phyloP scores from a whole-genome alignment of 495 filamentous ascomycete species.

The Choiromyces venosus region DNA sequence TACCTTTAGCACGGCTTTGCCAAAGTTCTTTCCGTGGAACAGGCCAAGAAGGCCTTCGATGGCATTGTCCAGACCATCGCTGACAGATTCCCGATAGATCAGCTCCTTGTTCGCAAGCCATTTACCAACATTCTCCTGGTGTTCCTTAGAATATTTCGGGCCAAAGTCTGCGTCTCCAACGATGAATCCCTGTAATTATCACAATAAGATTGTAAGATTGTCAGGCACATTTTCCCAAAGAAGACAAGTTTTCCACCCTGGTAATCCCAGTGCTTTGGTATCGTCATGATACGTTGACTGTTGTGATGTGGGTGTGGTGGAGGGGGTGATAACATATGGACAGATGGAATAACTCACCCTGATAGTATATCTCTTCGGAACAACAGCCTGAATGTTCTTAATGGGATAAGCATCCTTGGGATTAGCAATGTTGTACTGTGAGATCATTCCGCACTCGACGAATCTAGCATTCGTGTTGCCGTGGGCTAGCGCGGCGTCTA shows the following conservation, averaged over 20 bases:
- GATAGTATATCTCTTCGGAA: constrained; percentile 49
- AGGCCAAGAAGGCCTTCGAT: constrained; percentile 79
- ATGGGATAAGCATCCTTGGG: constrained; percentile 59
- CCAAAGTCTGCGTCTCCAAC: constrained; percentile 59
- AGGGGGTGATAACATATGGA: background rate
- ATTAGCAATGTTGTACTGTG: constrained; percentile 64
- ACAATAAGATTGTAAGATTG: constrained; percentile 11
- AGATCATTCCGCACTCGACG: constrained; percentile 59
- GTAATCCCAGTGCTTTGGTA: background rate
- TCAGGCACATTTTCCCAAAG: background rate
- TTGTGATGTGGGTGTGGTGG: background rate
- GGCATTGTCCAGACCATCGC: constrained; percentile 76
- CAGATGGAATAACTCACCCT: constrained; percentile 12
- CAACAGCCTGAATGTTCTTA: constrained; percentile 55
- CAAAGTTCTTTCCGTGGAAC: constrained; percentile 81
- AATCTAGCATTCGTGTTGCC: constrained; percentile 70
- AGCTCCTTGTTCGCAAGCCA: constrained; percentile 82
- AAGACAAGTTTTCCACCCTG: background rate
- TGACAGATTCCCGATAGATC: constrained; percentile 64
- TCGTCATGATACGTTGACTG: background rate
- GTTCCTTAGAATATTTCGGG: constrained; percentile 63
- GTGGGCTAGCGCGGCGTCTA: constrained; percentile 66
- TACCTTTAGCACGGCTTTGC: constrained; percentile 58
- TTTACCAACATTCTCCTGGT: constrained; percentile 72
- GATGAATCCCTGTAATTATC: constrained; percentile 64